A percentile compares a stretch with the other conserved stretches of the same genome.
Conservation (phyloP, 1,284 basidiomycete genomes). For the Marasmius fiardii region DNA sequence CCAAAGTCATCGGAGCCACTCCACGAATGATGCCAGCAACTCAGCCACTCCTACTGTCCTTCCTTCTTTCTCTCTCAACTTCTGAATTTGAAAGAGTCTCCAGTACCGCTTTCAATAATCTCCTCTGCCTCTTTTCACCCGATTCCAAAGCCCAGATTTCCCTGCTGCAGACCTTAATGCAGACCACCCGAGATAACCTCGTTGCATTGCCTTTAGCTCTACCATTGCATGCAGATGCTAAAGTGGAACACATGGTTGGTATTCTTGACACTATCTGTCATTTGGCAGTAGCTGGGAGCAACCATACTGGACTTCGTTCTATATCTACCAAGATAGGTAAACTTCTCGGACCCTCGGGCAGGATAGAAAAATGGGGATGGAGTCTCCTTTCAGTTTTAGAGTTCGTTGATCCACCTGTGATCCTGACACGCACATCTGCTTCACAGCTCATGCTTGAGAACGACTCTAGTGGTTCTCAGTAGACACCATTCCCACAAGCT, state of each 20-base stretch:
- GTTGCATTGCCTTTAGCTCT: constrained; percentile 75
- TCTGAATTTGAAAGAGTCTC: constrained; percentile 56
- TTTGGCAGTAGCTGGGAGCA: constrained; percentile 31
- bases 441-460: constrained; percentile 60
- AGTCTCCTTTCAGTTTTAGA: constrained; percentile 74
- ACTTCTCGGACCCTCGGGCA: constrained; percentile 77
- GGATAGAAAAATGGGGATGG: constrained; percentile 89
- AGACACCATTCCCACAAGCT: constrained; percentile 54
- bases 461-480: constrained; percentile 31
- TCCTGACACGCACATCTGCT: constrained; percentile 40
- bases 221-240: constrained; percentile 63
- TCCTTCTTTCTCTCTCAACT: constrained; percentile 60
- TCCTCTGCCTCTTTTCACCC: constrained; percentile 46
- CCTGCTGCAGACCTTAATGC: constrained; percentile 51
- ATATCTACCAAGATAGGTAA: constrained; percentile 57
- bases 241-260: constrained; percentile 63
- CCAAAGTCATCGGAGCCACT: constrained; percentile 49
- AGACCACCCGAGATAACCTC: constrained; percentile 61
- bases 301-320: constrained; percentile 27
- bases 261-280: constrained; percentile 71
- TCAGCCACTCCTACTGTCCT: constrained; percentile 64
- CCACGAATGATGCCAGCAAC: constrained; percentile 60
- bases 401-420: constrained; percentile 55
- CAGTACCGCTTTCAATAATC: constrained; percentile 38
- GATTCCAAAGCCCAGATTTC: constrained; percentile 37